These are phyloP conservation scores for Tilletia walkeri DNA, from an alignment of 1,284 basidiomycete species.

Conservation along the genomic window DNA sequence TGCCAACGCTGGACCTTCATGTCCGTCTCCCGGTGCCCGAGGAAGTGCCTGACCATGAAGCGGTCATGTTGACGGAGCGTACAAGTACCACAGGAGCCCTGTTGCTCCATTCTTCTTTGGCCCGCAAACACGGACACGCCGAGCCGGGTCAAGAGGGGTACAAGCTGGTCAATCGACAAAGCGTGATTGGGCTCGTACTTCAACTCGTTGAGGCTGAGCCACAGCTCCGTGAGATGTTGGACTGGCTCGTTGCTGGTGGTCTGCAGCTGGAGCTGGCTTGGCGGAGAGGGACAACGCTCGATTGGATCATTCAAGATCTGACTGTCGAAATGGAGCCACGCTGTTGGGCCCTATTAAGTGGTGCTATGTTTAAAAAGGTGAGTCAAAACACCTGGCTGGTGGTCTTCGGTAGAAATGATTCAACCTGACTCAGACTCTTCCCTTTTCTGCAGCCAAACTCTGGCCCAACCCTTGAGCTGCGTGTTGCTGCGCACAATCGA, in stretches of 20 bases:
- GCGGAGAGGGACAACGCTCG: constrained; percentile 69
- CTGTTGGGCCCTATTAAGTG: constrained; percentile 71
- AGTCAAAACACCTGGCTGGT: constrained; percentile 27
- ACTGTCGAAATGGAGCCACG: constrained; percentile 67
- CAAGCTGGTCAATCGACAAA: constrained; percentile 63
- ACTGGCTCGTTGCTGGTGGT: constrained; percentile 57
- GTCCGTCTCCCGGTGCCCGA: constrained; percentile 68
- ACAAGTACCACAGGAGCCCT: constrained; percentile 48
- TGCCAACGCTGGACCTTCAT: constrained; percentile 63
- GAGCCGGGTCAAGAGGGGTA: constrained; percentile 50
- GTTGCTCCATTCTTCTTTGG: constrained; percentile 7
- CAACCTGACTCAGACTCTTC: background rate
- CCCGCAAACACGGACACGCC: constrained; percentile 5
- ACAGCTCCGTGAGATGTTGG: background rate
- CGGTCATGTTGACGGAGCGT: constrained; percentile 25
- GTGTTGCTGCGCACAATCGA: constrained; percentile 68
- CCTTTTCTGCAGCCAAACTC: constrained; percentile 58
- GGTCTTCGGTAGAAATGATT: background rate
- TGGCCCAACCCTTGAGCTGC: constrained; percentile 69
- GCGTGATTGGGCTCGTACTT: constrained; percentile 62
- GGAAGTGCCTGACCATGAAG: constrained; percentile 53
- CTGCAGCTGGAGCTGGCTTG: constrained; percentile 71
- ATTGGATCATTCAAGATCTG: constrained; percentile 74
- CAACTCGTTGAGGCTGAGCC: constrained; percentile 14
- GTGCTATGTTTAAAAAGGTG: constrained; percentile 70